A percentile compares a stretch with the other conserved stretches of the same genome.
These are phyloP conservation scores for Gonium pectorale DNA, from an alignment of 139 green algal genomes.

Conservation along the genomic window DNA sequence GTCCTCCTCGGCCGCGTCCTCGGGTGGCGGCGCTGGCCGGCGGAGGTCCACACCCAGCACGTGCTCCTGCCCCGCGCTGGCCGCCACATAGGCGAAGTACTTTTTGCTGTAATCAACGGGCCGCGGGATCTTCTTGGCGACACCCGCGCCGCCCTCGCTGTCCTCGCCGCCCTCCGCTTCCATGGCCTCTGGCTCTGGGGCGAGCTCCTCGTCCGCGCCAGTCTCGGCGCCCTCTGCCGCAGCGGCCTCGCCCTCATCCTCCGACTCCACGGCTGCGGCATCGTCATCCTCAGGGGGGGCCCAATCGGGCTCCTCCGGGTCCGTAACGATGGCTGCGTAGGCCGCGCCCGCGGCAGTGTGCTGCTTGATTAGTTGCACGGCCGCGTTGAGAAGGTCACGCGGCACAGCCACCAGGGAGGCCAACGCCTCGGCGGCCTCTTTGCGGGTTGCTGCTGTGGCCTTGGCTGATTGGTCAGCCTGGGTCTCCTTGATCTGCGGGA, in stretches of 20 bases:
- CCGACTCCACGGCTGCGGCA: slow-evolving; percentile 57
- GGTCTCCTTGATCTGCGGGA: slow-evolving; percentile 4
- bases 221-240: slow-evolving; percentile 5
- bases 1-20: slow-evolving; percentile 59
- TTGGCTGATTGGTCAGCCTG: slow-evolving; percentile 23
- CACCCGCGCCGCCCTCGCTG: slow-evolving; percentile 11
- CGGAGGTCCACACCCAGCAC: slow-evolving; percentile 52
- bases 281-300: slow-evolving; percentile 64
- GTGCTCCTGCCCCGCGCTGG: slow-evolving; percentile 63
- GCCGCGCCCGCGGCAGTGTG: slow-evolving; percentile 57
- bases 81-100: slow-evolving; percentile 65
- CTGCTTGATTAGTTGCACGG: slow-evolving; percentile 45
- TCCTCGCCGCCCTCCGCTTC: neutral
- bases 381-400: slow-evolving; percentile 45
- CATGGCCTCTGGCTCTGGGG: neutral
- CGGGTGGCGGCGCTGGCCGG: slow-evolving; percentile 47
- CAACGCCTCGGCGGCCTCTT: slow-evolving; percentile 43
- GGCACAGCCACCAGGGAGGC: slow-evolving; percentile 38
- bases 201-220: neutral
- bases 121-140: slow-evolving; percentile 6
- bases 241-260: slow-evolving; percentile 55
- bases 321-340: slow-evolving; percentile 66
- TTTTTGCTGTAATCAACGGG: slow-evolving; percentile 67
- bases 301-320: slow-evolving; percentile 67
- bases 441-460: slow-evolving; percentile 6